Evolutionary conservation across 2,329 filamentous ascomycete genomes (phyloP), one percentile per base, ranked within the genome.

Genomic region (Penicillium sp.): DNA sequence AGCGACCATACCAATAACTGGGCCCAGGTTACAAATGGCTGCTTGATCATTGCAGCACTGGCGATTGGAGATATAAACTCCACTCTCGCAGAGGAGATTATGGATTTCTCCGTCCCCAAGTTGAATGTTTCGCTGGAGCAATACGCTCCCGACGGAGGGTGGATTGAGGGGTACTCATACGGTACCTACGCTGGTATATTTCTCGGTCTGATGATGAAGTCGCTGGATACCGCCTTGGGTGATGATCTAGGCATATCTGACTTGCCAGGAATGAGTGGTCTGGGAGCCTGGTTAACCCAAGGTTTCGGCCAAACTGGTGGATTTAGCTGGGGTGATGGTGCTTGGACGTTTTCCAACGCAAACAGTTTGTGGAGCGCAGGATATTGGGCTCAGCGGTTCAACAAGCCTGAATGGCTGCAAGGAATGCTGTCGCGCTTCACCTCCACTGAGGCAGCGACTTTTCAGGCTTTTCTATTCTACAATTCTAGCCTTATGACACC

Each of bases 1-100:
- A 54, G 52, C 33, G 45, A 54, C 19, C 52, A 54, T 43, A 54
- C 52, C 44, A 54, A 54, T 14, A 54, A 54, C 9, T 54, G 52
- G 52, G 52, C 52, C 10, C 52, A 54, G 21, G 44, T 54, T 4
- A 54, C 52, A 6, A 24, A 54, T 33, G 45, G 45, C 2, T 54
- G 52, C 26, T 43, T 54, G 33, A 54, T 54, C 6, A 48, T 54
- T 31, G 52, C 21, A 3, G 27, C 52, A 11, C 24, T 54, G 7
- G 52, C 52, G 8, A 49, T 54, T 16, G 52, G 52, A 44, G 52
- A 54, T 27, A n/a, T 31, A 22, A 43, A 54, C 8, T 19, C 45
- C 13, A 54, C 52, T 3, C 9, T 54, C 16, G 52, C 52, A 43
- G 21, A 33, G 3, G 24, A 43, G 14, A 44, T 54, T 19, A 29